Conservation (phyloP, 2,329 filamentous ascomycete species). For the Cladosporium sp. region DNA sequence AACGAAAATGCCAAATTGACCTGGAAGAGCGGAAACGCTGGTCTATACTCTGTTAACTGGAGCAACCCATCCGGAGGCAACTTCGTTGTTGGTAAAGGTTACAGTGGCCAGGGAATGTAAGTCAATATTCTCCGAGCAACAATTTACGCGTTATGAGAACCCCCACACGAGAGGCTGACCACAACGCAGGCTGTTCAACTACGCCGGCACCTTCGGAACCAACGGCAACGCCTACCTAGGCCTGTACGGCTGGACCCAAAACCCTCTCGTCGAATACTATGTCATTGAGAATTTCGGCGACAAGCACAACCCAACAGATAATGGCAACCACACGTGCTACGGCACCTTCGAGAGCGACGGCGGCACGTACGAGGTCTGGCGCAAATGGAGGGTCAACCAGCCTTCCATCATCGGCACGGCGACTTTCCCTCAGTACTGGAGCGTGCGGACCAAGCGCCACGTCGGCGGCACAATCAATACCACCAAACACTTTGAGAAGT, state of each 20-base stretch:
- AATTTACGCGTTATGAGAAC: too few species aligned
- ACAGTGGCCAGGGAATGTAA: constrained; percentile 20
- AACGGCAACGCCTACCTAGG: constrained; percentile 53
- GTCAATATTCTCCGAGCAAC: not conserved
- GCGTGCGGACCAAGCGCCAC: constrained; percentile 42
- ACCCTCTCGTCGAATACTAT: constrained; percentile 60
- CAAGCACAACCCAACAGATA: constrained; percentile 45
- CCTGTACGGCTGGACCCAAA: constrained; percentile 60
- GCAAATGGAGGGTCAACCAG: constrained; percentile 45
- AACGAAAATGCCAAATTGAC: constrained; percentile 27
- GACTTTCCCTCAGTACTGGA: constrained; percentile 48
- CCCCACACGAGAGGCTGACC: not conserved
- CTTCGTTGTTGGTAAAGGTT: constrained; percentile 30
- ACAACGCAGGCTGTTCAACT: constrained; percentile 50
- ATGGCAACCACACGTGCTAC: constrained; percentile 49
- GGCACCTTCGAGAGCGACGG: constrained; percentile 58
- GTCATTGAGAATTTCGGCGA: constrained; percentile 56
- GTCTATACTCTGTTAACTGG: constrained; percentile 29
- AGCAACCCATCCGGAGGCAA: constrained; percentile 25
- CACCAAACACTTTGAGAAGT: constrained; percentile 33
- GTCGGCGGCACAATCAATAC: constrained; percentile 32
- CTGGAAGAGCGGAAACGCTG: constrained; percentile 25
- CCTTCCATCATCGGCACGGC: constrained; percentile 45
- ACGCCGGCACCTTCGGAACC: constrained; percentile 52
- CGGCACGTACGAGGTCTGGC: constrained; percentile 56